Conservation (phyloP, 768 basidiomycete species). For the Piloderma croceum region DNA sequence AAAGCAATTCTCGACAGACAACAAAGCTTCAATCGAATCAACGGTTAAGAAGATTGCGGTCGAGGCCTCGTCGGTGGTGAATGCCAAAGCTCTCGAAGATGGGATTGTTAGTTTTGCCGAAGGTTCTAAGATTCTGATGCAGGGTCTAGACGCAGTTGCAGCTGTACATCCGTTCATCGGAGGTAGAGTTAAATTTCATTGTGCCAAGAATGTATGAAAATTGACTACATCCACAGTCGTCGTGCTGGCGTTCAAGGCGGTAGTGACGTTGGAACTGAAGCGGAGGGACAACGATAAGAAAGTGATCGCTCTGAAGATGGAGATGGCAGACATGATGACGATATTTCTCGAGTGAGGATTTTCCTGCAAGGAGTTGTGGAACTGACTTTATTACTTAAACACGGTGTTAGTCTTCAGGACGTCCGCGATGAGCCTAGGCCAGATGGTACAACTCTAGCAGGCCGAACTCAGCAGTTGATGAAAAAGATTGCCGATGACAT, state of each 20-base stretch:
- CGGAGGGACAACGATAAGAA: conserved; percentile 37
- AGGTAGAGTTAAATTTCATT: conserved; percentile 18
- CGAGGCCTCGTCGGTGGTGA: conserved; percentile 1
- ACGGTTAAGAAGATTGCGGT: no score
- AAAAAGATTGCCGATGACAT: conserved; percentile 24
- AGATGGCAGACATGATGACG: conserved; percentile 37
- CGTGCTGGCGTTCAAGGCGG: conserved; percentile 30
- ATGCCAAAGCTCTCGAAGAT: conserved; percentile 1
- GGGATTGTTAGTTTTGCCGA: conserved; percentile 3
- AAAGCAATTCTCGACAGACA: no score
- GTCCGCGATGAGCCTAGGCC: no score
- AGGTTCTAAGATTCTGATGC: conserved; percentile 1
- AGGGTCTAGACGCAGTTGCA: conserved; percentile 17
- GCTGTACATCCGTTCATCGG: conserved; percentile 35
- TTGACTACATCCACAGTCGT: conserved; percentile 16
- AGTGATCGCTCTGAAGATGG: conserved; percentile 27
- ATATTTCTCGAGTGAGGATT: conserved; percentile 25
- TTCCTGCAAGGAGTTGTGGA: no score
- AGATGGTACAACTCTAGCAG: conserved; percentile 27
- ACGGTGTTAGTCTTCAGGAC: no score
- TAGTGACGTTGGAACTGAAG: conserved; percentile 33
- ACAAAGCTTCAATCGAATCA: no score
- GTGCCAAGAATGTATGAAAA: conserved; percentile 6
- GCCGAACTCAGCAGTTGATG: conserved; percentile 25
- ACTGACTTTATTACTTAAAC: no score